Evolutionary conservation across 306 rosid species (phyloP).

Genomic region (Vigna unguiculata): DNA sequence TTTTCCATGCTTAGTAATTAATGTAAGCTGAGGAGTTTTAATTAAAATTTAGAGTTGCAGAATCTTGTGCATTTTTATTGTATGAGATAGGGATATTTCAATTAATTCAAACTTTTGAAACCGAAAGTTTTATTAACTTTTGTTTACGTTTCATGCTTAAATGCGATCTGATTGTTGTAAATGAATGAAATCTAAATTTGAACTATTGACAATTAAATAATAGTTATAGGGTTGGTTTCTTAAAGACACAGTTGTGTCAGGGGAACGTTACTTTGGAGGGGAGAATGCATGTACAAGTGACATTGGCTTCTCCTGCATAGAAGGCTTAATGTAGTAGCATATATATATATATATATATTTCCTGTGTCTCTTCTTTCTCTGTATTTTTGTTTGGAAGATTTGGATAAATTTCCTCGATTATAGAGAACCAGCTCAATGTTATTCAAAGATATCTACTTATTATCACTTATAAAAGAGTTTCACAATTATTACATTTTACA

Average conservation of each 20-base stretch:
- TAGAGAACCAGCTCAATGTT: slow-evolving; percentile 2
- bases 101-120: neutral
- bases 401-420: slow-evolving; percentile 3
- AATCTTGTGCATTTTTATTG: neutral
- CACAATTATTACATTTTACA: neutral
- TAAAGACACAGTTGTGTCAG: neutral
- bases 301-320: slow-evolving; percentile 31
- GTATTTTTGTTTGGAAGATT: slow-evolving; percentile 1
- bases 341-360: too few relatives aligned
- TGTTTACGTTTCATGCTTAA: neutral
- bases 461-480: neutral
- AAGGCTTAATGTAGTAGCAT: neutral
- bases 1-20: neutral
- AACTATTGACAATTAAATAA: neutral
- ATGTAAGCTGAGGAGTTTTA: neutral
- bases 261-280: slow-evolving; percentile 12
- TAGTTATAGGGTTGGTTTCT: neutral
- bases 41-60: neutral
- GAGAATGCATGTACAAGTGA: neutral
- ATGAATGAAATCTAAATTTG: neutral
- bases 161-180: neutral
- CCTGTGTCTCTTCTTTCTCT: neutral
- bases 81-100: slow-evolving; percentile 6
- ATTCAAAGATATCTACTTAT: slow-evolving; percentile 20
- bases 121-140: neutral